Evolutionary conservation across 2,329 filamentous ascomycete genomes (phyloP).

Genomic region (Alternaria brassicae): DNA sequence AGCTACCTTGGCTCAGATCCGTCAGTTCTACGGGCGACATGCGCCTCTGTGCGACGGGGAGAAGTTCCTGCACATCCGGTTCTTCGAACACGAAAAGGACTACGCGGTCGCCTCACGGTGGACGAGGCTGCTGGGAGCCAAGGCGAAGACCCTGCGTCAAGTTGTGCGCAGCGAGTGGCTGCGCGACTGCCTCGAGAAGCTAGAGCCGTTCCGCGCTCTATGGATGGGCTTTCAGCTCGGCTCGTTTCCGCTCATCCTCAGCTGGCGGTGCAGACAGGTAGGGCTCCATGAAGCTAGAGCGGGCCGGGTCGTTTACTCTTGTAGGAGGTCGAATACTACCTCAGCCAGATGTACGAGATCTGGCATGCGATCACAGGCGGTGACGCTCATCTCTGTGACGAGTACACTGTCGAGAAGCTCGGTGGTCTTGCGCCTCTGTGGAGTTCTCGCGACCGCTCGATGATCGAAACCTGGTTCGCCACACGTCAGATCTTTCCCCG

Average conservation of each 20-base stretch:
- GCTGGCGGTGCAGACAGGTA: constrained; percentile 19
- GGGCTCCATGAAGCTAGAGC: neutral
- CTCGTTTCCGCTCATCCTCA: constrained; percentile 18
- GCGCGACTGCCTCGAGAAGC: constrained; percentile 8
- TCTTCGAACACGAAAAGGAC: constrained; percentile 13
- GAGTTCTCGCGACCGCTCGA: constrained; percentile 13
- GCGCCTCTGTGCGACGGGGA: constrained; percentile 8
- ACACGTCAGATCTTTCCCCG: constrained; percentile 9
- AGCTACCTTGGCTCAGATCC: constrained; percentile 6
- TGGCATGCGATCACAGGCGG: constrained; percentile 11
- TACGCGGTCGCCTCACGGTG: neutral
- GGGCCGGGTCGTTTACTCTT: neutral
- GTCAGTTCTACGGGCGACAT: constrained; percentile 12
- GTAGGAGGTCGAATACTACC: constrained; percentile 21
- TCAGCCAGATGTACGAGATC: constrained; percentile 12
- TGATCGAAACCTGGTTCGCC: constrained; percentile 11
- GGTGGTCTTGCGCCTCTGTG: constrained; percentile 6
- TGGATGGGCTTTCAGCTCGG: constrained; percentile 13
- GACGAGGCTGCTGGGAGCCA: constrained; percentile 12
- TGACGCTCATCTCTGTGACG: constrained; percentile 5
- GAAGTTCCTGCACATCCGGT: constrained; percentile 20
- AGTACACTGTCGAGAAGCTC: constrained; percentile 17
- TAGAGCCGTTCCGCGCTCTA: constrained; percentile 18
- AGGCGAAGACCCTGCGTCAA: constrained; percentile 13
- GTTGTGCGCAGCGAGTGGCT: constrained; percentile 19